phyloP scores from a whole-genome alignment of 2,329 filamentous ascomycete genomes.

The Zymoseptoria passerinii region DNA sequence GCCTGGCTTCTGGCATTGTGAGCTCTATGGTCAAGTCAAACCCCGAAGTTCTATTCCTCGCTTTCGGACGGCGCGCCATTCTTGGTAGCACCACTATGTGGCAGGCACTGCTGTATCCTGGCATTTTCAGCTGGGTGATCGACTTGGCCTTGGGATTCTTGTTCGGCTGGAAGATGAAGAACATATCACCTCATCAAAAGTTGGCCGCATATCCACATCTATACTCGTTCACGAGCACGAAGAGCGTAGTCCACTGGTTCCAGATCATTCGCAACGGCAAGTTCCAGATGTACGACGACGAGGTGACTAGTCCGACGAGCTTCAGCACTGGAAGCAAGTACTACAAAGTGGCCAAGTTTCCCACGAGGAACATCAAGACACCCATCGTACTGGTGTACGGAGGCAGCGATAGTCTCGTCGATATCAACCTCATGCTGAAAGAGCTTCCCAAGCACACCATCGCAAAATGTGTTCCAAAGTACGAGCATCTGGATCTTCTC shows the following conservation, averaged over 20 bases:
- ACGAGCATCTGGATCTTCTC: conserved; percentile 93
- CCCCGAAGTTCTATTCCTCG: conserved; percentile 81
- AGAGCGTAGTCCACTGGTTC: conserved; percentile 98
- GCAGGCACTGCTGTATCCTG: conserved; percentile 91
- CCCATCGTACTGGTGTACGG: conserved; percentile 91
- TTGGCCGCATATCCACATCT: conserved; percentile 91
- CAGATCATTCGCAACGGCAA: conserved; percentile 94
- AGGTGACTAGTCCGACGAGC: conserved; percentile 68
- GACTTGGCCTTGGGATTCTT: conserved; percentile 73
- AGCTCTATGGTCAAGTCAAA: conserved; percentile 90
- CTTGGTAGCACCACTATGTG: conserved; percentile 92
- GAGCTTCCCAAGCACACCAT: conserved; percentile 79
- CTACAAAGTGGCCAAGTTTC: conserved; percentile 93
- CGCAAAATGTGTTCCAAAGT: conserved; percentile 79
- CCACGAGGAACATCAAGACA: conserved; percentile 93
- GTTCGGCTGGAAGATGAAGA: conserved; percentile 80
- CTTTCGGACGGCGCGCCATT: conserved; percentile 86
- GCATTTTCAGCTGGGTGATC: conserved; percentile 81
- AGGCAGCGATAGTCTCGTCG: conserved; percentile 84
- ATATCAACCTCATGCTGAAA: conserved; percentile 85
- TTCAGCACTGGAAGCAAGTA: conserved; percentile 68
- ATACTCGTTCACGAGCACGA: conserved; percentile 94
- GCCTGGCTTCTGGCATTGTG: conserved; percentile 80
- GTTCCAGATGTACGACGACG: conserved; percentile 98
- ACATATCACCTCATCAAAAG: conserved; percentile 81